Evolutionary conservation across 495 filamentous ascomycete genomes (phyloP).

Genomic region (Xanthoparmelia taractica): DNA sequence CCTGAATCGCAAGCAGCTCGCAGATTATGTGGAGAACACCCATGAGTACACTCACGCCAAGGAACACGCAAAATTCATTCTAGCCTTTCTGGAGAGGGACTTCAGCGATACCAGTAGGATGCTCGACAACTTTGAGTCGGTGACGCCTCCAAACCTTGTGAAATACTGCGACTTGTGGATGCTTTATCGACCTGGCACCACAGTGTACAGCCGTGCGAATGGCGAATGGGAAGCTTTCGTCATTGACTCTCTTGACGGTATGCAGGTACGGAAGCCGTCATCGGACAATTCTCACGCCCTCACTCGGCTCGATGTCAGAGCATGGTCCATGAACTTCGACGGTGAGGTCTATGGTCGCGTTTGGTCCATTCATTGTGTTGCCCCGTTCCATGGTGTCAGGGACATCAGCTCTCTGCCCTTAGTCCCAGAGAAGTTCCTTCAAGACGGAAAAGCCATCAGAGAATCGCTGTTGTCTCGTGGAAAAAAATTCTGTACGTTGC

Average conservation of each 20-base stretch:
- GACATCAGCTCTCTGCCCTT: slow-evolving; percentile 44
- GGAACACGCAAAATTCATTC: slow-evolving; percentile 19
- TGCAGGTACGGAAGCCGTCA: slow-evolving; percentile 12
- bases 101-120: slow-evolving; percentile 9
- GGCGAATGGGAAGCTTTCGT: slow-evolving; percentile 26
- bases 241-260: slow-evolving; percentile 21
- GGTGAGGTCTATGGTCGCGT: slow-evolving; percentile 52
- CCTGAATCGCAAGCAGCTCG: slow-evolving; percentile 19
- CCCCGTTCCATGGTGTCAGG: slow-evolving; percentile 47
- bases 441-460: slow-evolving; percentile 11
- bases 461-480: slow-evolving; percentile 17
- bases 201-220: slow-evolving; percentile 21
- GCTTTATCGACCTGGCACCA: slow-evolving; percentile 23
- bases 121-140: slow-evolving; percentile 20
- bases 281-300: neutral
- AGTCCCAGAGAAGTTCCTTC: slow-evolving; percentile 20
- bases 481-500: slow-evolving; percentile 18
- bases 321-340: slow-evolving; percentile 50
- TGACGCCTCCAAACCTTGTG: slow-evolving; percentile 15
- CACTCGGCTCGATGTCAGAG: slow-evolving; percentile 20
- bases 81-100: slow-evolving; percentile 18
- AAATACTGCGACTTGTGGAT: slow-evolving; percentile 21
- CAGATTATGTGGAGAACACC: neutral
- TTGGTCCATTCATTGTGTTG: slow-evolving; percentile 39
- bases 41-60: neutral